phyloP scores from a whole-genome alignment of 2,329 filamentous ascomycete genomes.

The Sclerotinia nivalis region DNA sequence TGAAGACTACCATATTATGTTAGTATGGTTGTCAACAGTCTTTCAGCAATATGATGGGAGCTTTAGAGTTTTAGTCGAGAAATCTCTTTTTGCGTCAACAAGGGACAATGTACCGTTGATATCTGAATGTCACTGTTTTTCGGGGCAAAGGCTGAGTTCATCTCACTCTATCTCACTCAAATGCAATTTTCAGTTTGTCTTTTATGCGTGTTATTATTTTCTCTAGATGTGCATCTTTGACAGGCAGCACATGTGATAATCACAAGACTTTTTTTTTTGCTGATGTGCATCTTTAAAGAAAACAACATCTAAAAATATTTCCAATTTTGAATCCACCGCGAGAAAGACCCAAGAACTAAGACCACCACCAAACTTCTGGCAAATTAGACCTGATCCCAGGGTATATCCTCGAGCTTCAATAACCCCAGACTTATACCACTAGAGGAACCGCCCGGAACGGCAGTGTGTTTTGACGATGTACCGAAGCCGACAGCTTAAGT shows the following conservation, averaged over 20 bases:
- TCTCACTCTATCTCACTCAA: background rate
- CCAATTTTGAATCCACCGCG: too few species aligned
- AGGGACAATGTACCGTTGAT: too few species aligned
- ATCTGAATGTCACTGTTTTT: too few species aligned
- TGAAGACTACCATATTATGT: too few species aligned
- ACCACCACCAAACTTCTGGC: background rate
- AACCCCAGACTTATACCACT: background rate
- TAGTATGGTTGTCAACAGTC: too few species aligned
- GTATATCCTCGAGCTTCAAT: background rate
- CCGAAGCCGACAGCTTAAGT: background rate
- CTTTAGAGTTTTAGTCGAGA: too few species aligned
- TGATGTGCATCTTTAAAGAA: too few species aligned
- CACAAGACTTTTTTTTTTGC: background rate
- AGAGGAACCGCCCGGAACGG: background rate
- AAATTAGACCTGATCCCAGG: too few species aligned
- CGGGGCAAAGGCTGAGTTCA: too few species aligned
- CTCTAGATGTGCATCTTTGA: background rate
- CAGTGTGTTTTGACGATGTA: background rate
- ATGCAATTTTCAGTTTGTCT: background rate
- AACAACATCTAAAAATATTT: too few species aligned
- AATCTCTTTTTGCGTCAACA: too few species aligned
- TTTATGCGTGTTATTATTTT: background rate
- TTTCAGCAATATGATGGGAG: too few species aligned
- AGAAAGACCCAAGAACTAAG: background rate
- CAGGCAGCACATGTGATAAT: background rate